Percentiles rank a stretch among this genome's conserved stretches.
Evolutionary conservation across 305 asterid genomes (phyloP).

Genomic region (Fraxinus velutina): DNA sequence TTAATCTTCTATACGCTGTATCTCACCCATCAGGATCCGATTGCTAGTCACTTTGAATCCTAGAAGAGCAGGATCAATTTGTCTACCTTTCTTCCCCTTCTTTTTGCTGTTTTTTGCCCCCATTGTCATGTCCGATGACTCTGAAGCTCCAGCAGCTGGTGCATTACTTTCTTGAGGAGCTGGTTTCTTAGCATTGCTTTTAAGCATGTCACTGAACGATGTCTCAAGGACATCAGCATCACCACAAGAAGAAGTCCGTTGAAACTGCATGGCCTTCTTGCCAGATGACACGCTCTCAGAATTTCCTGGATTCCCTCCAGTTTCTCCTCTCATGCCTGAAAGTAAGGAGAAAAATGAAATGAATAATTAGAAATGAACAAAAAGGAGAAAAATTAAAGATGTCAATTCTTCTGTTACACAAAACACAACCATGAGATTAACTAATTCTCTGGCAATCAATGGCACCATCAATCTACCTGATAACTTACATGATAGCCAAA

Average conservation of each 20-base stretch:
- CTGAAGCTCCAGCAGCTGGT: slow-evolving; percentile 36
- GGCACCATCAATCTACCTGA: background rate
- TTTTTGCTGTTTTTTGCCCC: slow-evolving; percentile 61
- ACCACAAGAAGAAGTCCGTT: slow-evolving; percentile 64
- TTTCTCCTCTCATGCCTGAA: slow-evolving; percentile 37
- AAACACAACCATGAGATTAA: background rate
- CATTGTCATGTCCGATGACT: slow-evolving; percentile 37
- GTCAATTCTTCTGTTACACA: background rate
- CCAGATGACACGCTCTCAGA: slow-evolving; percentile 36
- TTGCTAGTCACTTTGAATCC: slow-evolving; percentile 98
- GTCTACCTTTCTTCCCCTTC: slow-evolving; percentile 96
- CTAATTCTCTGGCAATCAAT: background rate
- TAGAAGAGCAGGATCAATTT: slow-evolving; percentile 93
- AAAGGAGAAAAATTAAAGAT: background rate
- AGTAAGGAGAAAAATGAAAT: background rate
- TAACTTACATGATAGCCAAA: background rate
- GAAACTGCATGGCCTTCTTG: slow-evolving; percentile 56
- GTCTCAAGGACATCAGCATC: slow-evolving; percentile 87
- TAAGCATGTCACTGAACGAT: slow-evolving; percentile 96
- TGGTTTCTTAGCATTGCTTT: slow-evolving; percentile 70
- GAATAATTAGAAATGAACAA: background rate
- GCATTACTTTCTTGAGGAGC: slow-evolving; percentile 46
- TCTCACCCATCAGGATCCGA: slow-evolving; percentile 98
- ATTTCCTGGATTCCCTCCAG: slow-evolving; percentile 42
- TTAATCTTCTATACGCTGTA: slow-evolving; percentile 83